A percentile compares a stretch with the other conserved stretches of the same genome.
These are phyloP conservation scores for Hamigera avellanea DNA, from an alignment of 495 filamentous ascomycete genomes.

Conservation along the genomic window DNA sequence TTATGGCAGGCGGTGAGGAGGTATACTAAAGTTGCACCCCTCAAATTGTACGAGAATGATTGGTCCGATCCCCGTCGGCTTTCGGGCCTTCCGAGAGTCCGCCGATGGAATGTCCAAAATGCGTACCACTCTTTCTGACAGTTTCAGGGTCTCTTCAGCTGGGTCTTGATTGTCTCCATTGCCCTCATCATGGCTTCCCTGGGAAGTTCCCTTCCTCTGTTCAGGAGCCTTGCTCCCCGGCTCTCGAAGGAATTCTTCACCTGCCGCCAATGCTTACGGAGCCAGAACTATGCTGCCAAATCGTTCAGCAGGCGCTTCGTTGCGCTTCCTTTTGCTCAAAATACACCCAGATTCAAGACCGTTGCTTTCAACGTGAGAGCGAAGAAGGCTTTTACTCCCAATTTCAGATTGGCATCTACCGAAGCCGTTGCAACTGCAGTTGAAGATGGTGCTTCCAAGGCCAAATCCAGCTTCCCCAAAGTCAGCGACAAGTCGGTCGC, in stretches of 20 bases:
- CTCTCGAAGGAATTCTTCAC: constrained; percentile 45
- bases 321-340: constrained; percentile 15
- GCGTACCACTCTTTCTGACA: constrained; percentile 2
- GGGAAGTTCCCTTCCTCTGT: constrained; percentile 17
- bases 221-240: constrained; percentile 32
- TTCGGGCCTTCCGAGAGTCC: too few relatives aligned
- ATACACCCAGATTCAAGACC: constrained; percentile 15
- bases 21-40: too few relatives aligned
- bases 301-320: constrained; percentile 22
- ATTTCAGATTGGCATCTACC: constrained; percentile 15
- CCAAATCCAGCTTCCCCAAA: constrained; percentile 52
- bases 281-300: constrained; percentile 19
- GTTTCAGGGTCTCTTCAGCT: constrained; percentile 2
- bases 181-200: constrained; percentile 25
- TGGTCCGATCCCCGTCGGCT: too few relatives aligned
- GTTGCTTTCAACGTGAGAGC: constrained; percentile 15
- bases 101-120: too few relatives aligned
- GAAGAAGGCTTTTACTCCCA: constrained; percentile 21
- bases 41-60: too few relatives aligned
- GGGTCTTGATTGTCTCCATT: constrained; percentile 1
- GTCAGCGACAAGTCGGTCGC: constrained; percentile 62
- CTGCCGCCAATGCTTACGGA: constrained; percentile 50
- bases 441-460: constrained; percentile 14
- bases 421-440: constrained; percentile 10
- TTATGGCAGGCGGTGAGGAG: too few relatives aligned